Base-by-base conservation (phyloP, 139 green algal species). In the Mesotaenium endlicherianum region DNA sequence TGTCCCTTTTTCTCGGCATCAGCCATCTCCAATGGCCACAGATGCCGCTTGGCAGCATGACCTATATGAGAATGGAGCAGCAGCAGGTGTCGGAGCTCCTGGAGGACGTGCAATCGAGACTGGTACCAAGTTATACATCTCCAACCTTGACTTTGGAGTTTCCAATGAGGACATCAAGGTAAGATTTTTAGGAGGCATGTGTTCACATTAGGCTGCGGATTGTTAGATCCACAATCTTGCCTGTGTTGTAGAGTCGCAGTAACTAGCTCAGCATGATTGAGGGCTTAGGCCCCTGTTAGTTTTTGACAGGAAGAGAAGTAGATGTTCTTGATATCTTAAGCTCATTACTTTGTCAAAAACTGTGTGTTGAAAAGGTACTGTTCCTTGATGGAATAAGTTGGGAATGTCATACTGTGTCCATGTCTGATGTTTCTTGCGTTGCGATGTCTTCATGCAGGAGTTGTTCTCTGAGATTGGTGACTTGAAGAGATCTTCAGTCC, bases 111-210 rank as follows among this genome's bases (percentile, higher is more conserved):
- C 16, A 38, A 80, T 88, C 49, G 47, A 85, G 64, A 88, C 81
- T 34, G 87, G 85, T 3, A 90, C 88, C 20, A 90, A 90, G 77
- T 77, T 91, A 0, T 81, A 84, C 59, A 72, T 91, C 39, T 88
- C 77, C n/a, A 91, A 91, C 72, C 70, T 91, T 5, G 81, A 91
- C 82, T 90, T 80, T 39, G 82, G 82, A 11, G 88, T 91, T 8
- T 88, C 85, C 4, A 88, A 90, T 31, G 72, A 89, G 6, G 88
- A 91, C 41, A 77, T 91, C 78, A 91, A 90, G 88, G 88, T 91
- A 39, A 50, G 43, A 82, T 43, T 68, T 8, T 20, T n/a, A 34
- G 16, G 14, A 67, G 17, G 17, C 0, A 31, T 68, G 57, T 68
- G 6, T 68, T 68, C n/a, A n/a, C n/a, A n/a, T n/a, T n/a, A n/a